A percentile compares a stretch with the other conserved stretches of the same genome.
Conservation (phyloP, 768 basidiomycete genomes). For the Trametes cingulata region DNA sequence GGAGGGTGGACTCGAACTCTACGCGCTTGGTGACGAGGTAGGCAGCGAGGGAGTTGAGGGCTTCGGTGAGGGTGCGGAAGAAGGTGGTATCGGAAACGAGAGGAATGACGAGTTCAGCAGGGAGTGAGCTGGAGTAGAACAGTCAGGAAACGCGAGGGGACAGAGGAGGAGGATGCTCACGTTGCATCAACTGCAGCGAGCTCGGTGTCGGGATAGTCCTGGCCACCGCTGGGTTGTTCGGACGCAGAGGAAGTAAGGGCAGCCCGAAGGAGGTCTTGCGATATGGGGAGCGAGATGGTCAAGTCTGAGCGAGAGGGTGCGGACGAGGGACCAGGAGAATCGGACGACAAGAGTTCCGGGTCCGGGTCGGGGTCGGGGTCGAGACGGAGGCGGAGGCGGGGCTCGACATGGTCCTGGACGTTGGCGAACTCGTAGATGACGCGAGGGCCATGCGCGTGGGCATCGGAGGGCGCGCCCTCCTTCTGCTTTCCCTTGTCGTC, state of each 20-base stretch:
- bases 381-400: slow-evolving; percentile 57
- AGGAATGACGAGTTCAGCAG: slow-evolving; percentile 67
- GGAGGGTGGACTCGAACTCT: slow-evolving; percentile 49
- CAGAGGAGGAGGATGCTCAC: not conserved
- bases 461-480: slow-evolving; percentile 2
- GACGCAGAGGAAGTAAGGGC: not conserved
- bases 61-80: slow-evolving; percentile 68
- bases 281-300: slow-evolving; percentile 1
- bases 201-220: not conserved
- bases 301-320: not conserved
- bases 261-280: not conserved
- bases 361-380: slow-evolving; percentile 25
- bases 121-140: not conserved
- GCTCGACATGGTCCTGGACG: slow-evolving; percentile 50
- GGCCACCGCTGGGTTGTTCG: not conserved
- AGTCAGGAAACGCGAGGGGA: slow-evolving; percentile 13
- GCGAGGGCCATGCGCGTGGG: slow-evolving; percentile 18
- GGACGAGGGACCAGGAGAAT: not conserved
- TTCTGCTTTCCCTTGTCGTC: slow-evolving; percentile 29
- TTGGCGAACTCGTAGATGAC: slow-evolving; percentile 60
- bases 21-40: slow-evolving; percentile 53
- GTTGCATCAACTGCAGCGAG: not conserved
- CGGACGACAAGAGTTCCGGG: not conserved
- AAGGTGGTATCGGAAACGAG: slow-evolving; percentile 81
- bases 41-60: slow-evolving; percentile 54